Conservation (phyloP, 2,329 filamentous ascomycete genomes). For the Neobulgaria alba region DNA sequence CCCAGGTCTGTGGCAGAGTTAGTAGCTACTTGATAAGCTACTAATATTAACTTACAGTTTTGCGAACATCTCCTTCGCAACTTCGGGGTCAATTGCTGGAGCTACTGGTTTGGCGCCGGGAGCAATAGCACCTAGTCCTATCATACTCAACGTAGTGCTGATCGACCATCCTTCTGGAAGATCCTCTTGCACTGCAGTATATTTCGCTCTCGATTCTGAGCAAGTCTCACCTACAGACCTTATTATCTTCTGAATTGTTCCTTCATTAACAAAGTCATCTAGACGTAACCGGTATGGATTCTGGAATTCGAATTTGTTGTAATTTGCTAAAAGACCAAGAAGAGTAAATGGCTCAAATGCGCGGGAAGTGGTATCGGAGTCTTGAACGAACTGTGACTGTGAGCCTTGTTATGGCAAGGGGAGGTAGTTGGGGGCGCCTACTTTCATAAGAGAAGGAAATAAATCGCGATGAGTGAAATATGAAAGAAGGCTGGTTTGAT, state of each 20-base stretch:
- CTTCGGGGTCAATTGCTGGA: slow-evolving; percentile 64
- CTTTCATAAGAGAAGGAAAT: slow-evolving; percentile 92
- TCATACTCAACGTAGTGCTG: slow-evolving; percentile 69
- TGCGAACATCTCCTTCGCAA: slow-evolving; percentile 72
- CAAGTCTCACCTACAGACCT: slow-evolving; percentile 67
- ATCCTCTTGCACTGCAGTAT: slow-evolving; percentile 83
- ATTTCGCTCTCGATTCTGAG: slow-evolving; percentile 58
- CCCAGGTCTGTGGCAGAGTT: slow-evolving; percentile 51
- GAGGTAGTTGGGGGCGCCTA: slow-evolving; percentile 32
- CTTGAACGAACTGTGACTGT: slow-evolving; percentile 62
- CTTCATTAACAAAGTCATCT: slow-evolving; percentile 92
- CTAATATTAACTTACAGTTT: slow-evolving; percentile 51
- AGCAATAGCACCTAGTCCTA: slow-evolving; percentile 71
- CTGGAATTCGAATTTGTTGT: slow-evolving; percentile 98
- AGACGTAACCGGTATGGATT: slow-evolving; percentile 90
- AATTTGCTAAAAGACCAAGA: slow-evolving; percentile 83
- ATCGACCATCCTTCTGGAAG: slow-evolving; percentile 84
- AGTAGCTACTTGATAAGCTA: neutral
- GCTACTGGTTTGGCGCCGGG: slow-evolving; percentile 58
- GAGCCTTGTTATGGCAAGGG: slow-evolving; percentile 1
- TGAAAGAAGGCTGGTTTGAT: slow-evolving; percentile 86
- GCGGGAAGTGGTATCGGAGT: slow-evolving; percentile 55
- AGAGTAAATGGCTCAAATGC: slow-evolving; percentile 71
- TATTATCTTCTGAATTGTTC: slow-evolving; percentile 75
- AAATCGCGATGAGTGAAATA: slow-evolving; percentile 94